These are phyloP conservation scores for Fusarium nematophilum DNA, from an alignment of 2,329 filamentous ascomycete genomes.

Conservation along the genomic window DNA sequence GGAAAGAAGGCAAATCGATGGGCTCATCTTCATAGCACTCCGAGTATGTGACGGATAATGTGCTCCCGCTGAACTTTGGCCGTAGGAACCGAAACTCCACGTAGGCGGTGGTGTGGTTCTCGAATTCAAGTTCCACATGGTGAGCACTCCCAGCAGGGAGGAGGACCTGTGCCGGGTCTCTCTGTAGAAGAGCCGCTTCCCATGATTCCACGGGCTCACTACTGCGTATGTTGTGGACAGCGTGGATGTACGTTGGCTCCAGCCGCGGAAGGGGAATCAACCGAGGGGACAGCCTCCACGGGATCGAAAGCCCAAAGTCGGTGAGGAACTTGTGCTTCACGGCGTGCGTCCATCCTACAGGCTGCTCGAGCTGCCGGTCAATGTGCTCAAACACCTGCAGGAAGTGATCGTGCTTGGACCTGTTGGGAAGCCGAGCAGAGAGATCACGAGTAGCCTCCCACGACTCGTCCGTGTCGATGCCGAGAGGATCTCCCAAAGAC, in stretches of 20 bases:
- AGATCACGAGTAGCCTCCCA: conserved; percentile 23
- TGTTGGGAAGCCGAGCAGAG: background rate
- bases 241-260: background rate
- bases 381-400: conserved; percentile 27
- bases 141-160: background rate
- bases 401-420: conserved; percentile 28
- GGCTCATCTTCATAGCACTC: conserved; percentile 15
- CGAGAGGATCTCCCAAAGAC: background rate
- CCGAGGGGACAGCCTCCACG: conserved; percentile 1
- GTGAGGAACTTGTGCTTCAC: background rate
- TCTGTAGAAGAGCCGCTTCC: background rate
- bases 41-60: background rate
- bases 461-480: background rate
- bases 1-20: background rate
- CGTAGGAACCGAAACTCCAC: background rate
- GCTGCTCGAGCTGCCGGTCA: background rate
- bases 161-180: background rate
- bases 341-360: conserved; percentile 3
- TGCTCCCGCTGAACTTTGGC: background rate
- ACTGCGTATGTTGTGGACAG: conserved; percentile 1
- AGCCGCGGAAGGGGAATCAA: background rate
- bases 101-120: background rate
- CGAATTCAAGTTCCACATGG: background rate
- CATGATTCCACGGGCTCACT: background rate
- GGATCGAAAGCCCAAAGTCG: background rate